Percentiles rank a stretch among this genome's conserved stretches.
Conservation (phyloP, 2,329 filamentous ascomycete species). For the Fusarium sp. region DNA sequence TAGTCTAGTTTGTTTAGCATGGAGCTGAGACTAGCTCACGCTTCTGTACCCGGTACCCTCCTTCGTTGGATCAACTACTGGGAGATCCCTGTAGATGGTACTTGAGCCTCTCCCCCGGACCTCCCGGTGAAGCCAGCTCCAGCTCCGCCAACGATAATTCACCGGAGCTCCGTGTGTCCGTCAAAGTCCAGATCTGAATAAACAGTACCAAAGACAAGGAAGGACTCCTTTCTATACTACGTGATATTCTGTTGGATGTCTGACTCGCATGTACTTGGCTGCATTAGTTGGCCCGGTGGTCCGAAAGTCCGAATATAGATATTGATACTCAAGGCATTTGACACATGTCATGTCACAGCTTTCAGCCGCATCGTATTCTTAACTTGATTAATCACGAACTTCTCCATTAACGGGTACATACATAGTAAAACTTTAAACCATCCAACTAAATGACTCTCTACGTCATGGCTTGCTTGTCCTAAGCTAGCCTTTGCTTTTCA, state of each 20-base stretch:
- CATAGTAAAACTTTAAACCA: constrained; percentile 14
- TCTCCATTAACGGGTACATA: constrained; percentile 20
- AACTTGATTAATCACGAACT: constrained; percentile 1
- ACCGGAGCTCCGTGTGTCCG: constrained; percentile 39
- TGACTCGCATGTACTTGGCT: constrained; percentile 24
- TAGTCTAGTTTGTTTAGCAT: constrained; percentile 7
- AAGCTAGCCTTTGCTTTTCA: constrained; percentile 22
- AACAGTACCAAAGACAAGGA: background rate
- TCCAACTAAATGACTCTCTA: constrained; percentile 14
- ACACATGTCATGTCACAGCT: background rate
- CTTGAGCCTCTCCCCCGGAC: constrained; percentile 4
- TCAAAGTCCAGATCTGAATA: background rate
- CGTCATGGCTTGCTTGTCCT: constrained; percentile 27
- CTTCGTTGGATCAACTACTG: background rate
- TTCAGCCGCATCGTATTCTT: constrained; percentile 2
- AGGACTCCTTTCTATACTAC: background rate
- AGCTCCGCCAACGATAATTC: constrained; percentile 42
- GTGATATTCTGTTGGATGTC: background rate
- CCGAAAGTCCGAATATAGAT: constrained; percentile 13
- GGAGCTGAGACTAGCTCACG: background rate
- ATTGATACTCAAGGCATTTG: background rate
- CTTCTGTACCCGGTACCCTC: constrained; percentile 7
- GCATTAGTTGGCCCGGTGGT: background rate
- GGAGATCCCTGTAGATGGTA: constrained; percentile 9
- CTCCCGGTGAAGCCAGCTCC: constrained; percentile 14